A percentile compares a stretch with the other conserved stretches of the same genome.
phyloP scores from a whole-genome alignment of 2,329 filamentous ascomycete genomes.

The Paecilomyces sp. region DNA sequence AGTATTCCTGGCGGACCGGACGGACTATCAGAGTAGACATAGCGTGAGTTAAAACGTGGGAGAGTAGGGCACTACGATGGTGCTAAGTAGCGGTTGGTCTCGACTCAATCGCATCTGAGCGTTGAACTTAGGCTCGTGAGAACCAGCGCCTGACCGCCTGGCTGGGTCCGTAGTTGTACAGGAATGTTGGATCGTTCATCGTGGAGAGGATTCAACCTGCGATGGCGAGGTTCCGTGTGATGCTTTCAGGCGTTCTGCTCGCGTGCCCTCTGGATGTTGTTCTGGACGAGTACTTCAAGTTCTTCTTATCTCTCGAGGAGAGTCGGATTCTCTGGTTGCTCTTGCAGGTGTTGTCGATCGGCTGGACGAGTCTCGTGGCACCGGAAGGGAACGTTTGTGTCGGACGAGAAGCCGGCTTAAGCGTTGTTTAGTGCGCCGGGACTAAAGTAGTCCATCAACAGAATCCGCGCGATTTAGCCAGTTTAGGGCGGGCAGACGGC shows the following conservation, averaged over 20 bases:
- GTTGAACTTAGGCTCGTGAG: no score
- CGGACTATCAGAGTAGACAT: neutral
- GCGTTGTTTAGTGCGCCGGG: neutral
- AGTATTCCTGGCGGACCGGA: neutral
- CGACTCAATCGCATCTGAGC: no score
- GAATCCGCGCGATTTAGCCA: neutral
- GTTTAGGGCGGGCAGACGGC: slow-evolving; percentile 5
- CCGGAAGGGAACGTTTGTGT: neutral
- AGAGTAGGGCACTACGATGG: no score
- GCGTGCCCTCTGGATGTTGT: neutral
- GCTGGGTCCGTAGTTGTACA: neutral
- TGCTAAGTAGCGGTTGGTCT: no score
- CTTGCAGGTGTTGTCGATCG: neutral
- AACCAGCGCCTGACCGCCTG: neutral
- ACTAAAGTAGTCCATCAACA: neutral
- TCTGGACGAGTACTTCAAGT: neutral
- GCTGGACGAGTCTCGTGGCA: neutral
- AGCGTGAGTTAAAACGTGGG: neutral
- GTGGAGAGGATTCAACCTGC: neutral
- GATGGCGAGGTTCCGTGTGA: neutral
- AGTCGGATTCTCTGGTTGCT: neutral
- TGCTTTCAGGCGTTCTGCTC: neutral
- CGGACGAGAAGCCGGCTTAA: neutral
- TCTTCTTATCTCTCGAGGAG: neutral
- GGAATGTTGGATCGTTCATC: neutral